Percentiles rank a stretch among this genome's conserved stretches.
Conservation (phyloP, 208 protist genomes). For the Phytomonas francai region DNA sequence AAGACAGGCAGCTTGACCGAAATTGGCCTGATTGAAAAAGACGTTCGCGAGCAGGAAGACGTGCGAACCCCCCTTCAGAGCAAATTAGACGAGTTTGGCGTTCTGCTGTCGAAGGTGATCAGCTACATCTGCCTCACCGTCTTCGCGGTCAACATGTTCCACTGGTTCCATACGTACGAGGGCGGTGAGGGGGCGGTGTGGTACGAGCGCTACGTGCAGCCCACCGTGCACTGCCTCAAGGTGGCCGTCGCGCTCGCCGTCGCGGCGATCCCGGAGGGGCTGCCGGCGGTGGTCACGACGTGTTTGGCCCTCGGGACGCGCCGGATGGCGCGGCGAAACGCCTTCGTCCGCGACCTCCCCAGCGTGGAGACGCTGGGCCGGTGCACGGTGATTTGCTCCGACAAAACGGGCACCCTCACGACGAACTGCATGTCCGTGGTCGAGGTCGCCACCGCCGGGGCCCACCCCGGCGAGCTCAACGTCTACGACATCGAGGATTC, state of each 20-base stretch:
- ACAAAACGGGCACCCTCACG: conserved; percentile 99
- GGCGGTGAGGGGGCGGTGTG: conserved; percentile 29
- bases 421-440: conserved; percentile 97
- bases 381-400: conserved; percentile 97
- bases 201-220: conserved; percentile 59
- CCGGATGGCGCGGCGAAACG: conserved; percentile 95
- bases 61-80: conserved; percentile 92
- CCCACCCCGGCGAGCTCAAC: background rate
- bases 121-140: conserved; percentile 82
- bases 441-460: conserved; percentile 39
- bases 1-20: conserved; percentile 89
- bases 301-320: conserved; percentile 93
- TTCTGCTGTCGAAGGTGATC: conserved; percentile 89
- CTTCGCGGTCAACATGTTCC: conserved; percentile 88
- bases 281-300: conserved; percentile 95
- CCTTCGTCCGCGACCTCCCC: conserved; percentile 91
- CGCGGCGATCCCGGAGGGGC: conserved; percentile 97
- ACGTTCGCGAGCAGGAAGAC: conserved; percentile 79
- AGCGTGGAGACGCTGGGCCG: conserved; percentile 97
- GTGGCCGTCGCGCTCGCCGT: conserved; percentile 96
- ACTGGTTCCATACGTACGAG: conserved; percentile 76
- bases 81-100: conserved; percentile 95
- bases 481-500: conserved; percentile 52
- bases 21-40: conserved; percentile 91
- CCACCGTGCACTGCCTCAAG: conserved; percentile 90